Evolutionary conservation across 495 filamentous ascomycete species (phyloP), one percentile per base, ranked within the genome.

Genomic region (Penicillium lagena): DNA sequence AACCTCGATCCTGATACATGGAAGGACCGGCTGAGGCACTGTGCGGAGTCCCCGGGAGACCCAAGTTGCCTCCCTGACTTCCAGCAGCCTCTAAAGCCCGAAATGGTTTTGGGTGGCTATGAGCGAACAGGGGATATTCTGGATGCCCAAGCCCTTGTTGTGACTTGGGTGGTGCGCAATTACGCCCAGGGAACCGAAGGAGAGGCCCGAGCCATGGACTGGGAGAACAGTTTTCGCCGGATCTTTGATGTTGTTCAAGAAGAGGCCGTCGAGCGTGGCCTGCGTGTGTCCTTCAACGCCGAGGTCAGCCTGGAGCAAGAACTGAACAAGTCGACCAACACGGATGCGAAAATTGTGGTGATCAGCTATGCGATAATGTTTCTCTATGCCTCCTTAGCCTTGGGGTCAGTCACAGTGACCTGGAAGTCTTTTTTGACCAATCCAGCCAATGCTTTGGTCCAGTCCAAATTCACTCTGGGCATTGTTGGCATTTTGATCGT

Each of bases 341-440:
- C 93, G 2, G 93, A 98, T 64, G 93, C 90, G 13, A 96, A 91
- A 64, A 97, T 98, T 51, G 82, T 98, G 11, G 85, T 94, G 35
- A 86, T 97, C 64, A 96, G 91, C 71, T 98, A 98, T 67, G 78
- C 97, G 49, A 86, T 96, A 64, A 98, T 98, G 93, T 97, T 98
- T 60, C 62, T 98, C 31, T 98, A 98, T 55, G 93, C 90, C 4
- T 96, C 90, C 2, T 57, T 98, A 30, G 90, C 93, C 4, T 68
- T 98, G 4, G 94, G 93, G 3, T 94, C 90, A 2, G 90, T 84
- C 10, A 90, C 86, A 1, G 68, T 95, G 29, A 84, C 85, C 29
- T 67, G 86, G 47, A 76, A 73, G 45, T 83, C 89, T 41, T 67
- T 96, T 35, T 51, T 95, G 27, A 76, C 75, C 39, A 93, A 90